Base-by-base conservation (phyloP, 768 basidiomycete genomes). In the Naganishia randhawae region DNA sequence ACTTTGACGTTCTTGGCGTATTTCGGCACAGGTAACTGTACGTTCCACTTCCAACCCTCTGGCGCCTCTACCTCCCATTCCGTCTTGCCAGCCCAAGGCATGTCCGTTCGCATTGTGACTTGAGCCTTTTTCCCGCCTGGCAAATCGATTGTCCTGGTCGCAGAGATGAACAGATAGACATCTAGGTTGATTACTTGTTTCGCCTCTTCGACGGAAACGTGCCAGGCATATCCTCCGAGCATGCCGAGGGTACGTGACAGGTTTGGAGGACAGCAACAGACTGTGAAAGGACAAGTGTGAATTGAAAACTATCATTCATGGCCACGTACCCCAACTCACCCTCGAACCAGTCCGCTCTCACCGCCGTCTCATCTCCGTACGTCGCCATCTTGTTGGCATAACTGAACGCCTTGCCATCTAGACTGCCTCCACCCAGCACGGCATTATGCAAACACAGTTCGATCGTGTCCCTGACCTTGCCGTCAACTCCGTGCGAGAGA, bases 211-310 rank as follows among this genome's bases (percentile, higher is more conserved):
- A 73, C 37, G 5, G 52, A 48, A 0, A 61, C 65, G 19, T 68
- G 19, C 74, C 74, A 75, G 0, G 71, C 67, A 33, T 75, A 75
- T 22, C 72, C 74, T 32, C 74, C 74, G 5, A 75, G 53, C 63
- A 75, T 72, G 7, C 74, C 74, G 27, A 75, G 65, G 4, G 69
- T 72, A 6, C 74, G 50, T 10, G 71, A 72, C 29, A 73, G 42
- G 54, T 75, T 75, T 16, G 72, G 72, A 14, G 74, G 74, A 62
- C 74, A 75, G 35, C 74, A 75, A 69, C 74, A 75, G 33, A 73
- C 72, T 73, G 57, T 14, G 13, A 19, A 14, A 53, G 33, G 57
- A 50, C 68, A 42, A 42, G 14, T 7, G 41, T 42, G 41, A 42
- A 19, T 22, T 33, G 22, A 50, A 8, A 52, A 27, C 42, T 10